Evolutionary conservation across 2,329 filamentous ascomycete species (phyloP), one percentile per base, ranked within the genome.

Genomic region (Cylindrodendrum hubeiense): DNA sequence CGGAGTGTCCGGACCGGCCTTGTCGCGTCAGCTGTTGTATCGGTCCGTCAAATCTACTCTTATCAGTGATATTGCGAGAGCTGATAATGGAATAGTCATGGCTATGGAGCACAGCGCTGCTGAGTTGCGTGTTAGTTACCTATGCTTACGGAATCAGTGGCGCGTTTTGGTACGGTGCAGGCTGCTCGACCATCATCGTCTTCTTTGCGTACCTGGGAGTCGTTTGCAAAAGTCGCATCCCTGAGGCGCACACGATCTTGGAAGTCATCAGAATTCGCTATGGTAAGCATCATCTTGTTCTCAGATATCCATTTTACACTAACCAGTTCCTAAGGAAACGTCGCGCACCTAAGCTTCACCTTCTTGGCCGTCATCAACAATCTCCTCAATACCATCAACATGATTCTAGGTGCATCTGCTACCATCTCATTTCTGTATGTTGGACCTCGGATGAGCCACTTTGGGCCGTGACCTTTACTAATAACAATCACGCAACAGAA

Each of bases 161-260:
- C 9, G 59, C 54, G 9, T 66, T 63, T 13, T 66, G 63, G 60
- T 66, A 63, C 24, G 63, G 54, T 22, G 59, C 59, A 19, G 63
- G 63, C 7, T 63, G 59, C 30, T 66, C 63, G 13, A 52, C 55
- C 12, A 51, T 65, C 77, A 94, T 97, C 72, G 85, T 97, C 22
- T 85, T 97, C 2, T 97, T 97, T 74, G 94, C 94, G 6, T 96
- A 93, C 0, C 85, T 97, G 19, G 94, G 94, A 33, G 97, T 97
- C 73, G 93, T 96, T 77, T 82, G 97, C 59, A 97, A 97, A 82
- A 85, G 92, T 68, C 89, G 92, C 62, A 93, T 93, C 1, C 94
- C 94, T 0, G 96, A 97, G 76, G 94, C 93, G 1, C 94, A 97
- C 74, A 90, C 88, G 0, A 94, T 93, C 78, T 87, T 96, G 17